Conservation (phyloP, 176 grass and related monocot genomes). For the Aegilops speltoides region DNA sequence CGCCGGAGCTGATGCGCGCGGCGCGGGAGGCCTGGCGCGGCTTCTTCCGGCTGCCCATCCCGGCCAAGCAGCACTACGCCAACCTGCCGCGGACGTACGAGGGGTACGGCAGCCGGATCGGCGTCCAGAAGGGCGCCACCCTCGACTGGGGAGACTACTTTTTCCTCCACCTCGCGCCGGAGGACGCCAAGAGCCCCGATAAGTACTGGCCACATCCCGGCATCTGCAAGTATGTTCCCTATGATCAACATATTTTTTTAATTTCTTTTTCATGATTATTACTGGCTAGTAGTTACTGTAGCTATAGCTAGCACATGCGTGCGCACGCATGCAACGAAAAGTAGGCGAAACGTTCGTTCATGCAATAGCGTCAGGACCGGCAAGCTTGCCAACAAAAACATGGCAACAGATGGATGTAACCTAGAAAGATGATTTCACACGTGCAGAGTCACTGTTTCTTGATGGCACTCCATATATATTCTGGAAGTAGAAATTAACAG, state of each 20-base stretch:
- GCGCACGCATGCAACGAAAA: slow-evolving; percentile 16
- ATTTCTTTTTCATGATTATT: background rate
- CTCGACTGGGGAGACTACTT: slow-evolving; percentile 96
- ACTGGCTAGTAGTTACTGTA: too few species aligned
- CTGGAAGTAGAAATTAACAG: background rate
- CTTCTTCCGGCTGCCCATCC: slow-evolving; percentile 61
- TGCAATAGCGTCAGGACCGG: background rate
- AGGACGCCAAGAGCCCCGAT: slow-evolving; percentile 29
- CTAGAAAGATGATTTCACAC: background rate
- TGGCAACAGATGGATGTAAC: background rate
- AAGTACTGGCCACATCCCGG: slow-evolving; percentile 60
- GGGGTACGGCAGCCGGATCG: slow-evolving; percentile 84
- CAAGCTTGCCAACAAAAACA: background rate
- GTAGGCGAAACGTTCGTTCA: slow-evolving; percentile 27
- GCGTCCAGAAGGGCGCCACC: slow-evolving; percentile 70
- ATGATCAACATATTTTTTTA: background rate
- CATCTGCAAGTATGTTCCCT: slow-evolving; percentile 53
- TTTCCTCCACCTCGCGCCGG: slow-evolving; percentile 69
- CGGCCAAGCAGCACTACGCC: slow-evolving; percentile 60
- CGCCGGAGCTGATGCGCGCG: slow-evolving; percentile 46
- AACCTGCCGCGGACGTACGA: slow-evolving; percentile 82
- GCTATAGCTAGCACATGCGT: background rate
- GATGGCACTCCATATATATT: too few species aligned
- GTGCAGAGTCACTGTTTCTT: background rate
- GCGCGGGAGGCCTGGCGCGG: slow-evolving; percentile 58